Conservation (phyloP, 495 filamentous ascomycete species). For the Hypoxylon fuscum region DNA sequence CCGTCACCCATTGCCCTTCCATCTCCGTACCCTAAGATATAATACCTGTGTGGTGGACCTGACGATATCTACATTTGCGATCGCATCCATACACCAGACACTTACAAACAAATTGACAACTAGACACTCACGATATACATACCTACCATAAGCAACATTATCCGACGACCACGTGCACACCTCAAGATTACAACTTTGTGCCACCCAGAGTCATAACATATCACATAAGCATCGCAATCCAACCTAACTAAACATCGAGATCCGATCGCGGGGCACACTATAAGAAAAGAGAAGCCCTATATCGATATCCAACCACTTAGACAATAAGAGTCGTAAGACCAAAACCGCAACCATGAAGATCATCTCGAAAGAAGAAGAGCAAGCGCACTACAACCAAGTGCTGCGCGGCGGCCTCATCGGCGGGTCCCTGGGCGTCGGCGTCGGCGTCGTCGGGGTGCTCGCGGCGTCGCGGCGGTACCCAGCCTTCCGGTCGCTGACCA, state of each 20-base stretch:
- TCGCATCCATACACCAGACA: constrained; percentile 9
- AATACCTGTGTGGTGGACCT: constrained; percentile 22
- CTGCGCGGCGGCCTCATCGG: constrained; percentile 81
- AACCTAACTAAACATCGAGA: not conserved
- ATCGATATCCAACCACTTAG: constrained; percentile 4
- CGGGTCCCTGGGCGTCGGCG: constrained; percentile 67
- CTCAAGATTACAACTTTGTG: not conserved
- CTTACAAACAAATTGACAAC: constrained; percentile 1
- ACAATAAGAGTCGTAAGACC: constrained; percentile 12
- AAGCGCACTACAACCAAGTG: constrained; percentile 68
- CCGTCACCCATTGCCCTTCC: constrained; percentile 2
- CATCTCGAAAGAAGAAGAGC: constrained; percentile 91
- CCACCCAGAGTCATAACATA: not conserved
- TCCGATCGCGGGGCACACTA: not conserved
- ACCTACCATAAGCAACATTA: not conserved
- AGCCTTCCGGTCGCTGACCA: constrained; percentile 78
- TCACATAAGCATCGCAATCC: not conserved
- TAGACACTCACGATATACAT: constrained; percentile 3
- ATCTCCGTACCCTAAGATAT: constrained; percentile 8
- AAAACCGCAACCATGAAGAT: constrained; percentile 78
- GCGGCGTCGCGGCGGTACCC: constrained; percentile 70
- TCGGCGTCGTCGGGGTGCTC: constrained; percentile 71
- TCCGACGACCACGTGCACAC: constrained; percentile 18
- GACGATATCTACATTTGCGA: constrained; percentile 15
- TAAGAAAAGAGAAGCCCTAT: not conserved